These are phyloP conservation scores for Gaertneriomyces semiglobifer DNA, from an alignment of 192 early-diverging fungal genomes.

Conservation along the genomic window DNA sequence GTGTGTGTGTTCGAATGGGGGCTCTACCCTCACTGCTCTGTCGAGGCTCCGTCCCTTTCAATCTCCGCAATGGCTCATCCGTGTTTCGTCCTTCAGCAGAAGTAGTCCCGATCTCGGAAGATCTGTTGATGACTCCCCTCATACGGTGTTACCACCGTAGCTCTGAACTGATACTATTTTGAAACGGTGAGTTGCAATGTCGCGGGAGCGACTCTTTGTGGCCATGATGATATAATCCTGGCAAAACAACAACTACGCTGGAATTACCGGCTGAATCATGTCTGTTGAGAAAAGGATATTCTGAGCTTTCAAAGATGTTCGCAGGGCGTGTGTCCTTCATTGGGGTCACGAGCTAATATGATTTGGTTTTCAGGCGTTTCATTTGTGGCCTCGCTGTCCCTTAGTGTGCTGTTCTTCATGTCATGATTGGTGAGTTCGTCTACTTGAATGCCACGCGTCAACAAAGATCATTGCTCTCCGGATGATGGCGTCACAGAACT, in stretches of 20 bases:
- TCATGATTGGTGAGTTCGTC: not conserved
- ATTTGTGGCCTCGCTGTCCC: not conserved
- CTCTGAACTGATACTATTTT: not conserved
- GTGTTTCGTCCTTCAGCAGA: not conserved
- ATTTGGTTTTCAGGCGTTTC: not conserved
- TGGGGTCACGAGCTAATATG: not conserved
- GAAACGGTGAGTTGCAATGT: not conserved
- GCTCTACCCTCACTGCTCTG: not conserved
- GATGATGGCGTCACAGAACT: conserved; percentile 25
- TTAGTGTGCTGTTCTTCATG: not conserved
- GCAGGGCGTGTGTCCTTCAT: not conserved
- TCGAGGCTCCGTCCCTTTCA: not conserved
- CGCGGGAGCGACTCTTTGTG: not conserved
- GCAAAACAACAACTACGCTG: conserved; percentile 23
- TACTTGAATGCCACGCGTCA: not conserved
- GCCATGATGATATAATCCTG: conserved; percentile 23
- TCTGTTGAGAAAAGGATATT: conserved; percentile 25
- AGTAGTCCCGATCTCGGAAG: not conserved
- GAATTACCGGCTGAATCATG: conserved; percentile 34
- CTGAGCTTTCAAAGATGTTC: conserved; percentile 19
- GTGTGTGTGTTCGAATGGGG: too few relatives aligned
- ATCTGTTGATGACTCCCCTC: not conserved
- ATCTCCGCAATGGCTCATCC: not conserved
- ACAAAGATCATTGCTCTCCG: conserved; percentile 2
- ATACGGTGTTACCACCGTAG: not conserved